Percentiles rank a stretch among this genome's conserved stretches.
phyloP scores from a whole-genome alignment of 225 moss, liverwort and hornwort species.

The Rhytidiadelphus loreus region DNA sequence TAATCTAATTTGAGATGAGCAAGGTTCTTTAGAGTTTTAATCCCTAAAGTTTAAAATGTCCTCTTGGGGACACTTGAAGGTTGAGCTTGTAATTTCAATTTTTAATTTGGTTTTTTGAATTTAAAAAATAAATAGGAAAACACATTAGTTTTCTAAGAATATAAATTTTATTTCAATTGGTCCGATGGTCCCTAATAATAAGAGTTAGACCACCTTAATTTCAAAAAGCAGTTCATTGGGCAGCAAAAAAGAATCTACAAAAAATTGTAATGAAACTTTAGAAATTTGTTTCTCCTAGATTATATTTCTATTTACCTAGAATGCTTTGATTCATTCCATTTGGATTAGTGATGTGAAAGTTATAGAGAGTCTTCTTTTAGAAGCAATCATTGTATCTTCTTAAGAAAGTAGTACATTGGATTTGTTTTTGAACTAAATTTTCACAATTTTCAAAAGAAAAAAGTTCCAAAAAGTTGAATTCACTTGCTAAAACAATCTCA shows the following conservation, averaged over 20 bases:
- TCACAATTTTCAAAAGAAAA: background rate
- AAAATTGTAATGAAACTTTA: background rate
- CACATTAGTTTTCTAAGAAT: rapidly evolving
- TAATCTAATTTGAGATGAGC: background rate
- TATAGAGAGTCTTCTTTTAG: too few relatives aligned
- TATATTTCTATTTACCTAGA: background rate
- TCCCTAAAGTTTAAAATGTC: background rate
- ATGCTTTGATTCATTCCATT: background rate
- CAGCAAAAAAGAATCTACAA: background rate
- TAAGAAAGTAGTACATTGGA: rapidly evolving
- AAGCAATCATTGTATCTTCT: too few relatives aligned
- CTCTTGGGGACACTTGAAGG: rapidly evolving
- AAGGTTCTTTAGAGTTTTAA: background rate
- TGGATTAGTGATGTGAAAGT: too few relatives aligned
- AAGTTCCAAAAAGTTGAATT: background rate
- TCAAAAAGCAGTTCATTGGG: rapidly evolving
- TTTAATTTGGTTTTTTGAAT: background rate
- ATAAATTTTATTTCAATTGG: background rate
- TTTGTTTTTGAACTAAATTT: background rate
- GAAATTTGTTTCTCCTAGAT: rapidly evolving
- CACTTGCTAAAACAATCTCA: background rate
- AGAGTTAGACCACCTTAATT: background rate
- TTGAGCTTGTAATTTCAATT: background rate
- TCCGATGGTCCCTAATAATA: rapidly evolving
- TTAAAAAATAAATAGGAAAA: background rate